phyloP scores from a whole-genome alignment of 495 filamentous ascomycete genomes.

The Wilcoxina mikolae region DNA sequence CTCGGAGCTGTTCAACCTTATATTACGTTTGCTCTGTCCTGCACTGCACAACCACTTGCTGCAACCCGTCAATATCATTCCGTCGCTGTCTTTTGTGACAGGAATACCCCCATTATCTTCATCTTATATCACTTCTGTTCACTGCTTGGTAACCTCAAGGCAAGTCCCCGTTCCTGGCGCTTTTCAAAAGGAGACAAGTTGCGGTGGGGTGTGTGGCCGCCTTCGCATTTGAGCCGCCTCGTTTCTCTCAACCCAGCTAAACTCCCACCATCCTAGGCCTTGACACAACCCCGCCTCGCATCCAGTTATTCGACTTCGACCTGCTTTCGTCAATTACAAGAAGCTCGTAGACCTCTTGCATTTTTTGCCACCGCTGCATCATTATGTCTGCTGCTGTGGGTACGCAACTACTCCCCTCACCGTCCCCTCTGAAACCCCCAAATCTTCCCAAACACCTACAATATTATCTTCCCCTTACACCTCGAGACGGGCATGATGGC shows the following conservation, averaged over 20 bases:
- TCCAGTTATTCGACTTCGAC: not conserved
- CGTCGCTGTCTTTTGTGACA: too few species aligned
- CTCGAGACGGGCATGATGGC: not conserved
- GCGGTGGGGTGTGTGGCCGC: not conserved
- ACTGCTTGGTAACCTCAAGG: not conserved
- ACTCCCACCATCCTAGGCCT: not conserved
- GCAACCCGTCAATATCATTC: not conserved
- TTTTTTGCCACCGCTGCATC: conserved; percentile 1
- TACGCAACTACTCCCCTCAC: conserved; percentile 26
- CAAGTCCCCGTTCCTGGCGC: not conserved
- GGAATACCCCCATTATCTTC: too few species aligned
- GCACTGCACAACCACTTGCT: too few species aligned
- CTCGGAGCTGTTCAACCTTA: not conserved
- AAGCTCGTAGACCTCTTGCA: not conserved
- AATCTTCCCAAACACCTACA: conserved; percentile 12
- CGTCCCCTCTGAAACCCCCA: conserved; percentile 12
- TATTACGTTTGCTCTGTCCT: not conserved
- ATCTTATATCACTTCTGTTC: too few species aligned
- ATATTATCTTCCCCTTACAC: not conserved
- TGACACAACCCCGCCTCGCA: not conserved
- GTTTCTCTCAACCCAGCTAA: not conserved
- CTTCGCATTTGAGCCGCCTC: conserved; percentile 1
- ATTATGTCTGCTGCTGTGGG: conserved; percentile 30
- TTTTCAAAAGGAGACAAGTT: not conserved
- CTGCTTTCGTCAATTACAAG: not conserved